phyloP scores from a whole-genome alignment of 2,329 filamentous ascomycete genomes.

The Arthroderma uncinatum region DNA sequence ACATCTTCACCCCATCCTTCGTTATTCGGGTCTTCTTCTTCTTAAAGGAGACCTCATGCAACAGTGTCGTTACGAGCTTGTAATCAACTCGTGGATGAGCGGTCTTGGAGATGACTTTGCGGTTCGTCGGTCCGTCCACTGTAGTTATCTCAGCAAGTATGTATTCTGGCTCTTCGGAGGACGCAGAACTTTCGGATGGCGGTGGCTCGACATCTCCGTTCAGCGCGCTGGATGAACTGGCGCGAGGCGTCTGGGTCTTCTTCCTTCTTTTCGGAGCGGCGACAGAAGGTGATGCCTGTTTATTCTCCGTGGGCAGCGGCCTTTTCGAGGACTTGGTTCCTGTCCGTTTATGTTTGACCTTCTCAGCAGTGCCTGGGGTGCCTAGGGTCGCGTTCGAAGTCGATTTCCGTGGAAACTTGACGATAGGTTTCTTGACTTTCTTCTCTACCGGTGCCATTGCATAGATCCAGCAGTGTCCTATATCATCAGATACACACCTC shows the following conservation, averaged over 20 bases:
- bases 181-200: constrained; percentile 18
- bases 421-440: background rate
- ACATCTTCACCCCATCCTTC: constrained; percentile 62
- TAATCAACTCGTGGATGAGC: constrained; percentile 47
- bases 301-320: background rate
- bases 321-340: background rate
- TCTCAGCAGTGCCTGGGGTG: background rate
- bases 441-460: background rate
- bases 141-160: constrained; percentile 37
- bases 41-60: constrained; percentile 72
- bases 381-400: background rate
- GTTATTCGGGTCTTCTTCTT: constrained; percentile 61
- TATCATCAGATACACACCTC: background rate
- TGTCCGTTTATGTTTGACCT: background rate
- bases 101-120: constrained; percentile 16
- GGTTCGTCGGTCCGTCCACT: constrained; percentile 10
- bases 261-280: background rate
- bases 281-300: background rate
- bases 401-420: background rate
- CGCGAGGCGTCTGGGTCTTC: background rate
- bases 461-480: background rate
- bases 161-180: constrained; percentile 30
- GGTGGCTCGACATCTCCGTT: background rate
- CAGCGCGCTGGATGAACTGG: background rate
- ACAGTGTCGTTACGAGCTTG: constrained; percentile 61